Evolutionary conservation across 2,329 filamentous ascomycete species (phyloP).

Genomic region (Dryadomyces quercus-mongolicae): DNA sequence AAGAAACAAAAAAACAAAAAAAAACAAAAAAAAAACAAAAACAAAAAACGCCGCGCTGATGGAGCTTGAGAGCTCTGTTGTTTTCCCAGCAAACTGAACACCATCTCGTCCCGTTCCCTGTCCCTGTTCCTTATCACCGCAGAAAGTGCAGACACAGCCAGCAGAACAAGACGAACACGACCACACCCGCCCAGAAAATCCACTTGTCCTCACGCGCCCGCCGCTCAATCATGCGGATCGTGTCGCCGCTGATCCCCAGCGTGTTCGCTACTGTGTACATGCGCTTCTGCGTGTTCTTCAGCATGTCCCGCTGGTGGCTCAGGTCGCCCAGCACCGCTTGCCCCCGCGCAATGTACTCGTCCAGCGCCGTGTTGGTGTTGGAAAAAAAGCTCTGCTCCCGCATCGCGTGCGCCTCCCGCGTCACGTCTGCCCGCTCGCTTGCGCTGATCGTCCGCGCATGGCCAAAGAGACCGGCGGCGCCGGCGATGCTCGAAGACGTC

Average conservation of each 20-base stretch:
- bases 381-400: constrained; percentile 82
- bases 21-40: constrained; percentile 23
- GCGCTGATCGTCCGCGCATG: constrained; percentile 30
- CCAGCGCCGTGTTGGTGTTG: constrained; percentile 70
- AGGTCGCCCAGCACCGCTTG: constrained; percentile 83
- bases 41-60: constrained; percentile 10
- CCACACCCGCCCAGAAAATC: constrained; percentile 84
- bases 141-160: constrained; percentile 83
- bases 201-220: constrained; percentile 92
- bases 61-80: neutral
- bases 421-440: constrained; percentile 16
- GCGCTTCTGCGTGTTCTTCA: constrained; percentile 86
- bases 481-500: neutral
- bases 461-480: constrained; percentile 16
- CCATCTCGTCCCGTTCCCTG: neutral
- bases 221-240: constrained; percentile 91
- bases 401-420: constrained; percentile 70
- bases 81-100: neutral
- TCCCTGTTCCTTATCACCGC: constrained; percentile 38
- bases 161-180: constrained; percentile 83
- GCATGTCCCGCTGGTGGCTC: constrained; percentile 79
- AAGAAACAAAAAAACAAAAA: constrained; percentile 28
- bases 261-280: constrained; percentile 92
- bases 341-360: constrained; percentile 87
- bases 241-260: constrained; percentile 84